Percentiles rank a stretch among this genome's conserved stretches.
phyloP scores from a whole-genome alignment of 495 filamentous ascomycete species.

The Talaromyces liani region DNA sequence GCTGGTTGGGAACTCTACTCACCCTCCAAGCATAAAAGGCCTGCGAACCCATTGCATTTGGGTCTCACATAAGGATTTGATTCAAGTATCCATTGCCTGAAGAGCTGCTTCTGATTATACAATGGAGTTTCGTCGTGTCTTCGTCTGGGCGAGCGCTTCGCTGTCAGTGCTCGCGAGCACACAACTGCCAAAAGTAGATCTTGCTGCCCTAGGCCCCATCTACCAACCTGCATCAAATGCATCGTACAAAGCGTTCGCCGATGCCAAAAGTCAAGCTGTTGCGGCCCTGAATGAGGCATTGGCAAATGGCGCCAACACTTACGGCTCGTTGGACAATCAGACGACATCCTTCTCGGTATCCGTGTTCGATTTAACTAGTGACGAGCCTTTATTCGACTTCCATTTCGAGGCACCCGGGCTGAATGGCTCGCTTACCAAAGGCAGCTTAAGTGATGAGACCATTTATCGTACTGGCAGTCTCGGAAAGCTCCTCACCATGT shows the following conservation, averaged over 20 bases:
- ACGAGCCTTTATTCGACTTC: constrained; percentile 1
- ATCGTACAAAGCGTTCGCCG: not conserved
- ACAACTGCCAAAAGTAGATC: not conserved
- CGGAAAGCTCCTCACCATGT: constrained; percentile 42
- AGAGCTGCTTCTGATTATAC: not conserved
- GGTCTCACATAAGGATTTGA: not conserved
- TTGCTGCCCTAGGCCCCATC: not conserved
- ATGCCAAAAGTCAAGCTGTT: not conserved
- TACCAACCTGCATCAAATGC: not conserved
- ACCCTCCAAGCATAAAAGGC: not conserved
- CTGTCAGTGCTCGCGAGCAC: not conserved
- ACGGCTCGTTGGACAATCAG: not conserved
- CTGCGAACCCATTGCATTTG: not conserved
- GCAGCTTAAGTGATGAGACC: constrained; percentile 28
- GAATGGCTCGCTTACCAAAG: not conserved
- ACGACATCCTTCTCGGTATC: not conserved
- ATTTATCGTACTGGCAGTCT: constrained; percentile 46
- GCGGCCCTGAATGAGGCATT: not conserved
- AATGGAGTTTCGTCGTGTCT: not conserved
- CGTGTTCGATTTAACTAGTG: not conserved
- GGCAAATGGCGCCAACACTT: not conserved
- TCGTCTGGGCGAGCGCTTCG: not conserved
- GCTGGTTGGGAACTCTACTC: not conserved
- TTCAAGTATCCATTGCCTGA: not conserved
- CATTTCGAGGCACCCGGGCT: constrained; percentile 3